phyloP scores from a whole-genome alignment of 768 basidiomycete species.

The Suillus lakei region DNA sequence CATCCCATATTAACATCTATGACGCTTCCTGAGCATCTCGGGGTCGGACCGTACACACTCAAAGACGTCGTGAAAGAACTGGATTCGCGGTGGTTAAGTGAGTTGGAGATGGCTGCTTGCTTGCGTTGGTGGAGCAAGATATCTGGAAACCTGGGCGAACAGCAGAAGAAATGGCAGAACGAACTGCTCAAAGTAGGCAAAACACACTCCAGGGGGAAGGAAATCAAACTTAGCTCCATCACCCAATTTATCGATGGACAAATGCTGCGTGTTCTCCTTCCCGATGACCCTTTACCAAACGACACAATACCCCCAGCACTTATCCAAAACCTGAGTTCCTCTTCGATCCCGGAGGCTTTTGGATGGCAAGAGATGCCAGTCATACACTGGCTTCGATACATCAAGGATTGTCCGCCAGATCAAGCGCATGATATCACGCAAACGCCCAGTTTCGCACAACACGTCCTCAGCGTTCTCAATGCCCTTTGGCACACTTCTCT shows the following conservation, averaged over 20 bases:
- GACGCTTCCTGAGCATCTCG: constrained; percentile 62
- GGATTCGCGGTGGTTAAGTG: constrained; percentile 60
- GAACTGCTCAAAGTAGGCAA: not conserved
- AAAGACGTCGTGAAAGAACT: constrained; percentile 81
- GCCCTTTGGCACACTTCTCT: not conserved
- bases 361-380: constrained; percentile 38
- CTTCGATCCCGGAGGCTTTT: constrained; percentile 62
- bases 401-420: constrained; percentile 51
- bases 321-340: constrained; percentile 36
- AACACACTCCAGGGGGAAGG: not conserved
- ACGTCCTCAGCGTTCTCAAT: constrained; percentile 52
- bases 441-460: constrained; percentile 78
- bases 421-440: constrained; percentile 60
- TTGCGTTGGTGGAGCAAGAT: constrained; percentile 79
- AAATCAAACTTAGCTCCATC: constrained; percentile 62
- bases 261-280: constrained; percentile 49
- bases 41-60: constrained; percentile 74
- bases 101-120: constrained; percentile 77
- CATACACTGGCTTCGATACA: constrained; percentile 69
- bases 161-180: not conserved
- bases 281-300: constrained; percentile 77
- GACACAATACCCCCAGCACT: constrained; percentile 51
- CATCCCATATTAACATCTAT: constrained; percentile 47
- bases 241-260: constrained; percentile 69
- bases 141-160: not conserved